phyloP scores from a whole-genome alignment of 768 basidiomycete genomes.

The Lanmaoa pseudosensibilis region DNA sequence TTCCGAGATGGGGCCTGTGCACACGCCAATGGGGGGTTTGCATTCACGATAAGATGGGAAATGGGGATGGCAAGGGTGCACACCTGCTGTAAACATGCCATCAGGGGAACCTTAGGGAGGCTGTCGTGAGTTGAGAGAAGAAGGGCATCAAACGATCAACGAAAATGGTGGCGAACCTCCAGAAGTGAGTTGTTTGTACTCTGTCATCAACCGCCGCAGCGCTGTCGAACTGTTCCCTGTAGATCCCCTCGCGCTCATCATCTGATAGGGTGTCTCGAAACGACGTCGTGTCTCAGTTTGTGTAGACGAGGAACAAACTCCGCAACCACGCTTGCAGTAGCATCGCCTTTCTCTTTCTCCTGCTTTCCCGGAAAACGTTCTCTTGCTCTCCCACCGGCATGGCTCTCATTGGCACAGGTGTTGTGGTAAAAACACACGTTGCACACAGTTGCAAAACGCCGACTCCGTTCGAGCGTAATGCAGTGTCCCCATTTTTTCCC shows the following conservation, averaged over 20 bases:
- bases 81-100: slow-evolving; percentile 94
- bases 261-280: background rate
- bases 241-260: slow-evolving; percentile 50
- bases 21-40: background rate
- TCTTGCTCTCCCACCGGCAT: no score
- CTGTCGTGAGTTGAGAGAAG: background rate
- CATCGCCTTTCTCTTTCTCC: no score
- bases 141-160: background rate
- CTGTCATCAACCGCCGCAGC: slow-evolving; percentile 85
- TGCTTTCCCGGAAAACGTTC: no score
- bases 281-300: no score
- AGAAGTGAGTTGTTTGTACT: slow-evolving; percentile 83
- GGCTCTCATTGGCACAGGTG: no score
- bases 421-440: no score
- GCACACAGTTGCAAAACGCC: no score
- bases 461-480: no score
- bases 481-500: no score
- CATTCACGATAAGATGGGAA: background rate
- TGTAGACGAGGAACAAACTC: no score
- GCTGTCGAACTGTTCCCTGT: slow-evolving; percentile 59
- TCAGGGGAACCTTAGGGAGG: slow-evolving; percentile 69
- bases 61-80: background rate
- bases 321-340: no score
- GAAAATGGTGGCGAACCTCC: slow-evolving; percentile 50
- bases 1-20: slow-evolving; percentile 80